Conservation (phyloP, 306 rosid genomes). For the Canavalia ensiformis region DNA sequence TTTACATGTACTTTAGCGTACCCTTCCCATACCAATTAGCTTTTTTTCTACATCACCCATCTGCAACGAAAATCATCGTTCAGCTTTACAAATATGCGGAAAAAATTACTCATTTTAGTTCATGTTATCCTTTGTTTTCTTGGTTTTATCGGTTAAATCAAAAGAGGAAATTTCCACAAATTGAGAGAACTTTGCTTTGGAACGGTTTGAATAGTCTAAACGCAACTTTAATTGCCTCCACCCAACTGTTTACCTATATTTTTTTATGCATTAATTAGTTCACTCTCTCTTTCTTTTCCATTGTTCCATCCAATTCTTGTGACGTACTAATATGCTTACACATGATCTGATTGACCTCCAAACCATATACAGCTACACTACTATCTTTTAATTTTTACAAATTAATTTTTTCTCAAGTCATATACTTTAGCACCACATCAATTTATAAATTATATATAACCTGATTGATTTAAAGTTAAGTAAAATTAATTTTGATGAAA, state of each 20-base stretch:
- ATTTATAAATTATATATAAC: background rate
- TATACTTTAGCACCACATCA: background rate
- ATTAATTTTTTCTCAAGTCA: background rate
- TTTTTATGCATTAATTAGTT: conserved; percentile 40
- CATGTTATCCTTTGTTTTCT: background rate
- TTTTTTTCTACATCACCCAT: too few relatives aligned
- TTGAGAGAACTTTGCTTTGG: conserved; percentile 12
- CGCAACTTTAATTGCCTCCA: conserved; percentile 34
- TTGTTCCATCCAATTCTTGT: conserved; percentile 25
- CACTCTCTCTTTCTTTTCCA: background rate
- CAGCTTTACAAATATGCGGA: too few relatives aligned
- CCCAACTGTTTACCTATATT: conserved; percentile 44
- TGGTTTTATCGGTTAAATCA: background rate
- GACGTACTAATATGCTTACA: background rate
- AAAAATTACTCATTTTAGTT: background rate
- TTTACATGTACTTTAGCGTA: conserved; percentile 20
- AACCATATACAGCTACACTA: background rate
- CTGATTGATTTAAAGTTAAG: too few relatives aligned
- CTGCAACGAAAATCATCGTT: background rate
- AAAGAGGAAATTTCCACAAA: background rate
- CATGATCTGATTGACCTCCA: background rate
- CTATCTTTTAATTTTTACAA: background rate
- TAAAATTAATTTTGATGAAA: too few relatives aligned
- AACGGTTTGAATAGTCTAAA: background rate
- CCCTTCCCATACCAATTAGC: background rate